Evolutionary conservation across 345 rosid species (phyloP), one percentile per base, ranked within the genome.

Genomic region (Angophora floribunda): DNA sequence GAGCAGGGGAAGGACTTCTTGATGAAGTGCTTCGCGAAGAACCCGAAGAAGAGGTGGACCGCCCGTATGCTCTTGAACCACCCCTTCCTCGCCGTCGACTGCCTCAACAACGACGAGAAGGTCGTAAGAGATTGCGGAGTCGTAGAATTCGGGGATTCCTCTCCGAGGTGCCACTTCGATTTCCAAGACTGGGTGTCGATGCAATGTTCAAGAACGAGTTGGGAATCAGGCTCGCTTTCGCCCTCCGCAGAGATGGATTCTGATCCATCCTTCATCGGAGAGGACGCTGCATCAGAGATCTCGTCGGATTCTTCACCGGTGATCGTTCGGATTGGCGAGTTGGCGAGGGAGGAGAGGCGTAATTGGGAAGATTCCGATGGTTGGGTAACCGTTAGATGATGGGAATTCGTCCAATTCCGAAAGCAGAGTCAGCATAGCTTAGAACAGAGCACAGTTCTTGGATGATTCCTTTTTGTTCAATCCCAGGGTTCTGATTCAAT

Each of bases 21-120:
- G 61, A 55, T 55, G 61, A 55, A 55, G 61, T 55, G 61, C 61
- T 55, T 55, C 61, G 61, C 61, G 1, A 55, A 55, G 61, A 55
- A 55, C 61, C 61, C 61, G 0, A 0, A 55, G 61, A 55, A 55
- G 61, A 55, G 61, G 61, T 55, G 96, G 93, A 95, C 98, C 86
- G 95, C 96, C 19, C 93, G 93, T 90, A 95, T 94, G 99, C 96
- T 97, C 82, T 51, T 95, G 90, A 85, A 88, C 5, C 98, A 96
- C 57, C 98, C 97, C 7, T 97, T 96, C 51, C 87, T 95, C 11
- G 90, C 90, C 86, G 7, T 30, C 30, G 36, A 50, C 51, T 3
- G 4, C 85, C 80, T 5, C 75, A 21, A 4, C 41, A 19, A 16
- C 52, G 47, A 87, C n/a, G 51, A 49, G 50, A 22, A 19, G 61